phyloP scores from a whole-genome alignment of 2,329 filamentous ascomycete genomes.

The Penicillium freii region DNA sequence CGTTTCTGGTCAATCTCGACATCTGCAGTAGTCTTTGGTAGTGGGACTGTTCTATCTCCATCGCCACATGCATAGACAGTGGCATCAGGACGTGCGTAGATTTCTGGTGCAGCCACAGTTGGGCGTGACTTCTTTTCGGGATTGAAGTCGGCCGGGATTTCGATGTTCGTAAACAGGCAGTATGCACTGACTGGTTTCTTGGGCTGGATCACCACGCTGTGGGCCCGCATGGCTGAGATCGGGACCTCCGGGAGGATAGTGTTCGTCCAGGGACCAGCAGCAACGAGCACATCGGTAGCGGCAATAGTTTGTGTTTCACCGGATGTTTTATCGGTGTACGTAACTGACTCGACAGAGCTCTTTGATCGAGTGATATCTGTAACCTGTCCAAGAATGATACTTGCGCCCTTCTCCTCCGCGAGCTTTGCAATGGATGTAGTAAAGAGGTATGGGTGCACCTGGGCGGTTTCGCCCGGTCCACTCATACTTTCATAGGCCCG shows the following conservation, averaged over 20 bases:
- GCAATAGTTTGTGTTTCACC: constrained; percentile 50
- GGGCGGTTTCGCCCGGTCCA: constrained; percentile 74
- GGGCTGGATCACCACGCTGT: constrained; percentile 62
- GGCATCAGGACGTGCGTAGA: constrained; percentile 83
- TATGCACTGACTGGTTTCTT: constrained; percentile 51
- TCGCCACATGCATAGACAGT: constrained; percentile 96
- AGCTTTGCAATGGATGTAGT: constrained; percentile 79
- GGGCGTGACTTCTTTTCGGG: constrained; percentile 51
- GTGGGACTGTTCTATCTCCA: constrained; percentile 69
- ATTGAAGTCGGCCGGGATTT: constrained; percentile 63
- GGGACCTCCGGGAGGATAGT: constrained; percentile 54
- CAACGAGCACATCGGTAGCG: constrained; percentile 60
- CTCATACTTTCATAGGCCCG: constrained; percentile 80
- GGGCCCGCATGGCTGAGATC: constrained; percentile 60
- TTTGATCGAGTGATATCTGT: constrained; percentile 61
- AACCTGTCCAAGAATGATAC: constrained; percentile 67
- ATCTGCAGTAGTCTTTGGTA: constrained; percentile 72
- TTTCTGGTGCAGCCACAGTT: constrained; percentile 77
- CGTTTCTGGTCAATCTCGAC: constrained; percentile 72
- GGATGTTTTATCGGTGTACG: constrained; percentile 56
- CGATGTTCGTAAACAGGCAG: constrained; percentile 75
- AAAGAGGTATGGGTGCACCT: constrained; percentile 91
- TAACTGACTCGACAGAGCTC: constrained; percentile 60
- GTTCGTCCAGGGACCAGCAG: constrained; percentile 63
- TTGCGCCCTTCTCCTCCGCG: constrained; percentile 66